These are phyloP conservation scores for Colletotrichum liaoningense DNA, from an alignment of 2,329 filamentous ascomycete species.

Conservation along the genomic window DNA sequence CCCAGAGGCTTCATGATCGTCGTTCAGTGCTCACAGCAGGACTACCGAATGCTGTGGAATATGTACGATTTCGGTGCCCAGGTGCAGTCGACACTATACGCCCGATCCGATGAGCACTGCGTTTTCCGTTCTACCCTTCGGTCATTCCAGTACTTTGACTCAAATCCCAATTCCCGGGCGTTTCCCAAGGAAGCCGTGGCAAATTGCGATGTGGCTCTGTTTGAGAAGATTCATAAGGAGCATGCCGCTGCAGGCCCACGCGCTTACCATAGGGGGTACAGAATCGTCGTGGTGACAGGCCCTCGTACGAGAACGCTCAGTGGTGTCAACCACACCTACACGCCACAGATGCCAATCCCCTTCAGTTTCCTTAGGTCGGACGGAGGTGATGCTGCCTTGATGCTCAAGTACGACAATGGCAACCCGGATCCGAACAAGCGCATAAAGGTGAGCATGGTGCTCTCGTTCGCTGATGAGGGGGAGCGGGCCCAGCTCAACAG, in stretches of 20 bases:
- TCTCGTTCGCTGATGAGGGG: constrained; percentile 80
- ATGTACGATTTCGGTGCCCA: constrained; percentile 88
- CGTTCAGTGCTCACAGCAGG: constrained; percentile 78
- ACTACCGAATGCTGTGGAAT: constrained; percentile 83
- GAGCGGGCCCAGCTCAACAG: constrained; percentile 79
- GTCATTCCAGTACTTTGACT: constrained; percentile 85
- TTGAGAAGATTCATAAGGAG: constrained; percentile 76
- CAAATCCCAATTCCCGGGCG: constrained; percentile 72
- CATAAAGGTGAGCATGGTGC: constrained; percentile 75
- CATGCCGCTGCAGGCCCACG: constrained; percentile 79
- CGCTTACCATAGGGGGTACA: constrained; percentile 81
- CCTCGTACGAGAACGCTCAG: constrained; percentile 82
- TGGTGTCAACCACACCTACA: constrained; percentile 77
- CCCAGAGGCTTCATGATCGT: constrained; percentile 81
- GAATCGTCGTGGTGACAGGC: constrained; percentile 82
- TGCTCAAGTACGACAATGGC: constrained; percentile 76
- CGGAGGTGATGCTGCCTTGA: constrained; percentile 74
- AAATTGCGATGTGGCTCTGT: constrained; percentile 79
- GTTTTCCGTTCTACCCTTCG: constrained; percentile 77
- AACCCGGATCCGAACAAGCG: constrained; percentile 48
- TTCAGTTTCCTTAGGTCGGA: constrained; percentile 83
- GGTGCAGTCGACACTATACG: constrained; percentile 77
- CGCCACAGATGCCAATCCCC: constrained; percentile 74
- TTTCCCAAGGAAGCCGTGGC: constrained; percentile 82
- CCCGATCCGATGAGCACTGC: constrained; percentile 75